Evolutionary conservation across 1,284 basidiomycete species (phyloP).

Genomic region (Melampsora americana): DNA sequence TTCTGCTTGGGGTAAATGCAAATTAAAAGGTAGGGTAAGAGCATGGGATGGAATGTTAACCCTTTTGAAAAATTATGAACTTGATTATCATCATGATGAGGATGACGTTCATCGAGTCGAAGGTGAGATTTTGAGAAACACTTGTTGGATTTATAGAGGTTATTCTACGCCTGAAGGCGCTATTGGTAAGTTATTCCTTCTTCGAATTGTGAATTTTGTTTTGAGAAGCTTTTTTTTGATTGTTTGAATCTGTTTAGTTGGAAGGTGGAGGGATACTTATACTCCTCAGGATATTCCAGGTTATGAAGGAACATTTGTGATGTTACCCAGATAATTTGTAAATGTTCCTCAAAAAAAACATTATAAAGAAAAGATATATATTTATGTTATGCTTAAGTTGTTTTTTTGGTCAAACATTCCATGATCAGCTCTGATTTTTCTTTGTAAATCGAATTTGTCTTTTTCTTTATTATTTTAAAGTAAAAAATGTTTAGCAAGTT

Average conservation of each 20-base stretch:
- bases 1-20: constrained; percentile 53
- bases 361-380: too few species aligned
- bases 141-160: constrained; percentile 52
- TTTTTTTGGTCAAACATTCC: too few species aligned
- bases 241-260: constrained; percentile 44
- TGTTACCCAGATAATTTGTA: constrained; percentile 11
- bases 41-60: constrained; percentile 53
- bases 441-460: too few species aligned
- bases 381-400: too few species aligned
- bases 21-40: constrained; percentile 50
- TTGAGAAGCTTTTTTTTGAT: too few species aligned
- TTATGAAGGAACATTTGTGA: constrained; percentile 49
- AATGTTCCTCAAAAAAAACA: too few species aligned
- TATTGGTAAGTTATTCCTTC: constrained; percentile 49
- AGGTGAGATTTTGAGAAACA: not conserved
- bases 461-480: too few species aligned
- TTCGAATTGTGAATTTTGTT: constrained; percentile 7
- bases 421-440: too few species aligned
- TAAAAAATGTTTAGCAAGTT: too few species aligned
- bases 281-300: constrained; percentile 51
- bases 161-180: constrained; percentile 50
- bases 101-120: not conserved
- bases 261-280: constrained; percentile 52
- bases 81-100: too few species aligned
- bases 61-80: constrained; percentile 52